A percentile compares a stretch with the other conserved stretches of the same genome.
Evolutionary conservation across 2,329 filamentous ascomycete species (phyloP).

Genomic region (Colletotrichum lindemuthianum): DNA sequence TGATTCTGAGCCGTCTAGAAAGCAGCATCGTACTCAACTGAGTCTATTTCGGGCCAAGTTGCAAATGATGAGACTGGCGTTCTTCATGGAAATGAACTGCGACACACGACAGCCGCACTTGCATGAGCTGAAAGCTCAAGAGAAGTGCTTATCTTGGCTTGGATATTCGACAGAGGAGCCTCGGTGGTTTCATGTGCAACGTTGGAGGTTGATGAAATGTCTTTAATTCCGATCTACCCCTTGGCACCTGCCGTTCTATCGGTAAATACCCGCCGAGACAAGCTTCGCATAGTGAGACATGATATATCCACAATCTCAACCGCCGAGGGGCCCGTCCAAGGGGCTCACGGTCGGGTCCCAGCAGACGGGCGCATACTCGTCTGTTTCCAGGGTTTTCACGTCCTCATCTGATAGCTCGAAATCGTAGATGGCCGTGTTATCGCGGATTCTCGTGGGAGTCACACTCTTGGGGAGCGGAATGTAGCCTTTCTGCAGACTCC

Average conservation of each 20-base stretch:
- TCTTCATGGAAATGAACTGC: neutral
- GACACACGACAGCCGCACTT: neutral
- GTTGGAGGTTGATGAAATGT: slow-evolving; percentile 1
- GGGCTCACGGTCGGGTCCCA: slow-evolving; percentile 65
- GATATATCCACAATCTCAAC: slow-evolving; percentile 11
- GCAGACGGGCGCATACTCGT: slow-evolving; percentile 62
- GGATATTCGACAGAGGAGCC: neutral
- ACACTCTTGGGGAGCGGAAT: slow-evolving; percentile 81
- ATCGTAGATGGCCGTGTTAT: slow-evolving; percentile 68
- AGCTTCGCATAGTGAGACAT: slow-evolving; percentile 8
- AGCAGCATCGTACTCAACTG: neutral
- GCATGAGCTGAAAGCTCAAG: neutral
- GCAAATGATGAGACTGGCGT: slow-evolving; percentile 3
- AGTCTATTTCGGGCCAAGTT: slow-evolving; percentile 1
- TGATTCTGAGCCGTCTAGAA: too few species aligned
- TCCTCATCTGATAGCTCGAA: slow-evolving; percentile 66
- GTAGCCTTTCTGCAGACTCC: slow-evolving; percentile 82
- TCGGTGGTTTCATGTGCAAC: slow-evolving; percentile 5
- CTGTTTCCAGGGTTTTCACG: slow-evolving; percentile 58
- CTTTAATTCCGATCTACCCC: neutral
- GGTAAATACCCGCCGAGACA: slow-evolving; percentile 7
- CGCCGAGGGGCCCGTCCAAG: slow-evolving; percentile 49
- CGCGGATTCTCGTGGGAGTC: slow-evolving; percentile 71
- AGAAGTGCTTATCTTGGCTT: neutral
- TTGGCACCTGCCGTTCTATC: neutral